phyloP scores from a whole-genome alignment of 306 rosid genomes.

The Corylus heterophylla region DNA sequence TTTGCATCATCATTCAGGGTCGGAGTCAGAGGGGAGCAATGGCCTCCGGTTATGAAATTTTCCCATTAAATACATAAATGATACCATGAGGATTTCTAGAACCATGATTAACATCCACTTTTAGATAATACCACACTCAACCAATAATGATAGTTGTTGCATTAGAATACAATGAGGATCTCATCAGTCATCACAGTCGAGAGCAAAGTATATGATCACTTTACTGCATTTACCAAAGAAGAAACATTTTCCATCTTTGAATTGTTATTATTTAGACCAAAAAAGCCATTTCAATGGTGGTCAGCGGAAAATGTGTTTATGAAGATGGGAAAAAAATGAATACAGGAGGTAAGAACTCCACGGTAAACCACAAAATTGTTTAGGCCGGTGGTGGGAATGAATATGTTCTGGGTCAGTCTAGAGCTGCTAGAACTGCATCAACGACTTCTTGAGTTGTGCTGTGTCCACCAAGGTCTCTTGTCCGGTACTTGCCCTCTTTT shows the following conservation, averaged over 20 bases:
- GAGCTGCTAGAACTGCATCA: conserved; percentile 69
- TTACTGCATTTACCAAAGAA: not conserved
- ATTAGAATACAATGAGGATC: not conserved
- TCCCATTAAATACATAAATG: too few relatives aligned
- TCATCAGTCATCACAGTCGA: not conserved
- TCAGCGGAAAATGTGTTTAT: not conserved
- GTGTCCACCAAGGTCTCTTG: conserved; percentile 86
- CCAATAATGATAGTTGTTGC: not conserved
- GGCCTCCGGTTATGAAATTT: too few relatives aligned
- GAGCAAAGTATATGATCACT: not conserved
- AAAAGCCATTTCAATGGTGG: not conserved
- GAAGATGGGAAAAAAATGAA: not conserved
- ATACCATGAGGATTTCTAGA: too few relatives aligned
- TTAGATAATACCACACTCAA: not conserved
- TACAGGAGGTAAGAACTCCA: conserved; percentile 3
- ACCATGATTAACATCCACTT: too few relatives aligned
- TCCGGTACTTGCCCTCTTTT: conserved; percentile 61
- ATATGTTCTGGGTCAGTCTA: conserved; percentile 45
- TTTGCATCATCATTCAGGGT: not conserved
- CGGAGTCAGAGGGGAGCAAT: too few relatives aligned
- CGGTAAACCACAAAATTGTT: conserved; percentile 13
- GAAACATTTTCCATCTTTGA: not conserved
- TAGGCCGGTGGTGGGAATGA: not conserved
- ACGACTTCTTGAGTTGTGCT: conserved; percentile 85
- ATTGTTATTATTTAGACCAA: not conserved